Evolutionary conservation across 129 eudicot species (phyloP), one percentile per base, ranked within the genome.

Genomic region (Flaveria sonorensis): DNA sequence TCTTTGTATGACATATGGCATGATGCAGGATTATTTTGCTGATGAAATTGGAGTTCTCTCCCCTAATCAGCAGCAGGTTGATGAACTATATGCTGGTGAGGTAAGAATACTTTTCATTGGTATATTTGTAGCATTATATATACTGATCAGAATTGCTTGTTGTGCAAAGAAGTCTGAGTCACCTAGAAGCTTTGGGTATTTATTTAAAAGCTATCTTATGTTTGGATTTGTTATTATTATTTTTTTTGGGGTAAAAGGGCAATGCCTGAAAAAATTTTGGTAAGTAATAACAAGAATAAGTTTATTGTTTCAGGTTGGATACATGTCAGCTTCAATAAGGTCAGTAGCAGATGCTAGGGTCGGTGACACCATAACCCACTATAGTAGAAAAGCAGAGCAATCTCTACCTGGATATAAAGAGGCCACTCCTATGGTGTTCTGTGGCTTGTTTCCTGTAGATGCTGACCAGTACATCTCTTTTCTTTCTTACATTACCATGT

Each of bases 321-420:
- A 94, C 80, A 87, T 94, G 57, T 91, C 99, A 76, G 99, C 99
- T 82, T 91, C 97, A 39, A 85, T 94, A 73, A 87, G 89, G 83
- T 94, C 99, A 52, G 99, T 94, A 51, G 99, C 97, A 81, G 99
- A 94, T 94, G 99, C 99, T 71, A 91, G 96, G 86, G 99, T 94
- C 81, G 99, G 99, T 71, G 99, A 94, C 84, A 94, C 99, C 52
- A 87, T 94, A 65, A 94, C 99, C 23, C 90, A 86, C 79, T 86
- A 84, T 79, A 71, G 78, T 82, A 87, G 90, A 86, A 89, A 81
- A 81, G 99, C 99, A 48, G 94, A 91, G 60, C 76, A 83, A 75
- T 85, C 93, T 64, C 84, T 94, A 36, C 97, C 99, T 42, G 99
- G 99, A 77, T 94, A 94, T 83, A 90, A 91, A 83, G 97, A 94